Percentiles rank a stretch among this genome's conserved stretches.
phyloP scores from a whole-genome alignment of 495 filamentous ascomycete species.

The Talaromyces borbonicus region DNA sequence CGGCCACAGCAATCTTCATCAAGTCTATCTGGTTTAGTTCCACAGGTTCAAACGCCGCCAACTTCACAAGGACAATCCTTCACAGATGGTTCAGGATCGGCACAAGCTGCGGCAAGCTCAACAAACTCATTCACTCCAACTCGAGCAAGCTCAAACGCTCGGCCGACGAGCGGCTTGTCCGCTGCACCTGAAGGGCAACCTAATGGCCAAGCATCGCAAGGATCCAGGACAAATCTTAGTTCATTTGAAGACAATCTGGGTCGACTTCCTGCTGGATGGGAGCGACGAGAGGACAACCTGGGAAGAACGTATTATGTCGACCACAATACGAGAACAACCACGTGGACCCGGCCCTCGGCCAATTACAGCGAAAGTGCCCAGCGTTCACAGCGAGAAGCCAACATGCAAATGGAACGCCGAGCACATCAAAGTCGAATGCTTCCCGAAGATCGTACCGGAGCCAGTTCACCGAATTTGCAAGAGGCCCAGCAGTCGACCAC shows the following conservation, averaged over 20 bases:
- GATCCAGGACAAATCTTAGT: constrained; percentile 54
- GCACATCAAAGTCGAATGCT: constrained; percentile 92
- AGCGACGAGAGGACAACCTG: constrained; percentile 89
- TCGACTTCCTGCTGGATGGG: constrained; percentile 87
- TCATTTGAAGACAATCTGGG: constrained; percentile 94
- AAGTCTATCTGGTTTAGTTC: constrained; percentile 31
- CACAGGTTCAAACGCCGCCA: constrained; percentile 23
- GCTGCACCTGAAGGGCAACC: constrained; percentile 25
- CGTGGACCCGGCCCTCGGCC: constrained; percentile 82
- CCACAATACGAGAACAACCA: constrained; percentile 93
- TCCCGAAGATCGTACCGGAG: constrained; percentile 89
- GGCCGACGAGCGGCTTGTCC: constrained; percentile 18
- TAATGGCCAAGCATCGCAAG: constrained; percentile 22
- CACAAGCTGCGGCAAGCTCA: constrained; percentile 17
- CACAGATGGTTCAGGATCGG: constrained; percentile 15
- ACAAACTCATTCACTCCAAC: constrained; percentile 28
- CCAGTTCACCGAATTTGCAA: constrained; percentile 76
- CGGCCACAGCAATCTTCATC: constrained; percentile 29
- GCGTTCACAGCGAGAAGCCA: constrained; percentile 69
- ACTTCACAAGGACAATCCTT: constrained; percentile 26
- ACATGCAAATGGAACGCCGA: constrained; percentile 82
- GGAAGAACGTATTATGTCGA: constrained; percentile 99
- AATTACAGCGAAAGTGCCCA: constrained; percentile 71
- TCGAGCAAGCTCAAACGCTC: constrained; percentile 28
- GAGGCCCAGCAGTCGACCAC: constrained; percentile 49